Conservation (phyloP, 169 alveolate species). For the Eimeria acervulina region DNA sequence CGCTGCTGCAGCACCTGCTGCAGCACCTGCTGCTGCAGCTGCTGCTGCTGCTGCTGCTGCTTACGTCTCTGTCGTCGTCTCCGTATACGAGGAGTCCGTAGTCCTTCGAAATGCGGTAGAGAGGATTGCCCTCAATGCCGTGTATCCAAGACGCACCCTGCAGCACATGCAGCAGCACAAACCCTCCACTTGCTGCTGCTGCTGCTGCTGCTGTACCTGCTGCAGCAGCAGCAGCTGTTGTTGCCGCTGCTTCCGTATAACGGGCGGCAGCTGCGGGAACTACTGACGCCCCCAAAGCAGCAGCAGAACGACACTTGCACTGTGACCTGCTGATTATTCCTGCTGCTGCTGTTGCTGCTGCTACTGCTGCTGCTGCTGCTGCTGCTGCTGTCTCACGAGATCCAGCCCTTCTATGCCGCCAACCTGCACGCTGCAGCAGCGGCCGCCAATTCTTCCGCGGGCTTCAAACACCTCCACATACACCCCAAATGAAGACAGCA, state of each 20-base stretch:
- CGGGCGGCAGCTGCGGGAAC: not conserved
- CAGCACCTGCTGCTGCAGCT: conserved; percentile 1
- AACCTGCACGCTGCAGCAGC: conserved; percentile 71
- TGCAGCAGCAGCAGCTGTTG: not conserved
- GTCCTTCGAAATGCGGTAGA: conserved; percentile 29
- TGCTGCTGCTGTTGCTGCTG: conserved; percentile 21
- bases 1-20: not conserved
- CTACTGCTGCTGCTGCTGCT: not conserved
- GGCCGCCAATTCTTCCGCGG: conserved; percentile 69
- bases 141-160: conserved; percentile 79
- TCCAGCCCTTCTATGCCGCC: conserved; percentile 4
- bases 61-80: not conserved
- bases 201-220: not conserved
- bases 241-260: not conserved
- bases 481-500: conserved; percentile 34
- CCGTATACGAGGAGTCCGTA: conserved; percentile 58
- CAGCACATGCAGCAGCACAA: not conserved
- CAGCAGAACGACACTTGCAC: not conserved
- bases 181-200: not conserved
- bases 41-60: not conserved
- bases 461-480: conserved; percentile 72
- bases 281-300: too few relatives aligned
- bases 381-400: conserved; percentile 16
- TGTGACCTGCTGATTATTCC: not conserved
- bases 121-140: conserved; percentile 75